Evolutionary conservation across 1,284 basidiomycete species (phyloP), one percentile per base, ranked within the genome.

Genomic region (Vanrija sp.): DNA sequence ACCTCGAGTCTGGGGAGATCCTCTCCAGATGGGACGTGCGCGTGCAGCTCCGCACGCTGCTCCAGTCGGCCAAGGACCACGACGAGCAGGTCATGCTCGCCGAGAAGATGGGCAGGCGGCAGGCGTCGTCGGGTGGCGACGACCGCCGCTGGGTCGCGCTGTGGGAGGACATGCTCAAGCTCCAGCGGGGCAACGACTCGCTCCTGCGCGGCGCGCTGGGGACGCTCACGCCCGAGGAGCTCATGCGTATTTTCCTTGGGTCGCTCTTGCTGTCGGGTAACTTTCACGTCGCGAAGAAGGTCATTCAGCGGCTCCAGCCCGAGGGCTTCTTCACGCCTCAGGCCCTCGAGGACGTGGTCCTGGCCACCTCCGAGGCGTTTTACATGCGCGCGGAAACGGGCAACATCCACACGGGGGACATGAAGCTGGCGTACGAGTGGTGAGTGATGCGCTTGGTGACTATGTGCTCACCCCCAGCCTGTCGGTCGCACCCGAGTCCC

Each of bases 371-470:
- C 7, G 82, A 84, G 46, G 93, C 96, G 77, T 86, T 94, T 63
- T 97, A 96, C 74, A 91, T 96, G 71, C 95, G 95, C 64, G 88
- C 94, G 5, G 86, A 82, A 60, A 88, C 86, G 1, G 93, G 91
- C 3, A 97, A 96, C 68, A 87, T 91, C 68, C 88, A 91, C 64
- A 83, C 84, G 46, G 92, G 92, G 6, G 90, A 94, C 51, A 96
- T 97, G 92, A 94, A 91, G 74, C 79, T 91, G 40, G 93, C 93
- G 1, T 93, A 93, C 73, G 90, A 95, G 57, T 95, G 92, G 93
- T 94, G 72, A 70, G 83, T 70, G 15, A 6, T 10, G 3, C 28
- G 2, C 7, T 14, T 5, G 5, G 12, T 48, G 4, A 44, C 3
- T n/a, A 1, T 9, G 26, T 25, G 16, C 19, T 45, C 19, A 47